Evolutionary conservation across 2,329 filamentous ascomycete genomes (phyloP).

Genomic region (Fusarium succisae): DNA sequence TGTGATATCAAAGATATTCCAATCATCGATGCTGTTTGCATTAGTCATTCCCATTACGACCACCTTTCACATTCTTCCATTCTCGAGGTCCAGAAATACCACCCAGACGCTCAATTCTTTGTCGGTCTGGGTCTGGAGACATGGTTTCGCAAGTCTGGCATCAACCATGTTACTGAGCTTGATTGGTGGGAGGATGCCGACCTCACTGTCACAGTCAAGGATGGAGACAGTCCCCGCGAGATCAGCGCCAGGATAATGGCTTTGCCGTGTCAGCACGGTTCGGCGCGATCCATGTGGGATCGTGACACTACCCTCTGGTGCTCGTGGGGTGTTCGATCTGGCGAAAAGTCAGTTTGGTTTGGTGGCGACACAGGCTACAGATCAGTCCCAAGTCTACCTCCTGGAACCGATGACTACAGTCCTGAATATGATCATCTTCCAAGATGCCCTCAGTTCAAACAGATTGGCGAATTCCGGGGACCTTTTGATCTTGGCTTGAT

Average conservation of each 20-base stretch:
- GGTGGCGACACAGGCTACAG: conserved; percentile 93
- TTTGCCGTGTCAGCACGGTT: conserved; percentile 85
- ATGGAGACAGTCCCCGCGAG: conserved; percentile 43
- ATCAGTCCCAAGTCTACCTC: conserved; percentile 71
- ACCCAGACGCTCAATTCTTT: conserved; percentile 87
- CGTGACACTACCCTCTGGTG: conserved; percentile 84
- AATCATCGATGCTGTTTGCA: conserved; percentile 77
- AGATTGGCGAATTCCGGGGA: conserved; percentile 82
- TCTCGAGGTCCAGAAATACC: conserved; percentile 72
- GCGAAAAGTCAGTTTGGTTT: conserved; percentile 84
- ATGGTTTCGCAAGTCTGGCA: conserved; percentile 79
- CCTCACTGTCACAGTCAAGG: conserved; percentile 62
- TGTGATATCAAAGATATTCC: conserved; percentile 84
- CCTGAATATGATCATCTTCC: conserved; percentile 73
- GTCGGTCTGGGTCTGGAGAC: conserved; percentile 83
- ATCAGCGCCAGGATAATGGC: conserved; percentile 79
- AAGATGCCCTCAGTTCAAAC: conserved; percentile 81
- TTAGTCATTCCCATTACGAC: conserved; percentile 93
- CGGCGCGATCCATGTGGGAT: conserved; percentile 74
- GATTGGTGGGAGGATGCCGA: conserved; percentile 95
- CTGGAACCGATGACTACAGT: conserved; percentile 74
- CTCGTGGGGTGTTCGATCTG: conserved; percentile 82
- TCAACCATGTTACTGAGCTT: conserved; percentile 83
- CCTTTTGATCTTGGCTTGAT: conserved; percentile 93
- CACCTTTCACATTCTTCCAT: conserved; percentile 84